Base-by-base conservation (phyloP, 176 grass and related monocot species). In the Aegilops longissima region DNA sequence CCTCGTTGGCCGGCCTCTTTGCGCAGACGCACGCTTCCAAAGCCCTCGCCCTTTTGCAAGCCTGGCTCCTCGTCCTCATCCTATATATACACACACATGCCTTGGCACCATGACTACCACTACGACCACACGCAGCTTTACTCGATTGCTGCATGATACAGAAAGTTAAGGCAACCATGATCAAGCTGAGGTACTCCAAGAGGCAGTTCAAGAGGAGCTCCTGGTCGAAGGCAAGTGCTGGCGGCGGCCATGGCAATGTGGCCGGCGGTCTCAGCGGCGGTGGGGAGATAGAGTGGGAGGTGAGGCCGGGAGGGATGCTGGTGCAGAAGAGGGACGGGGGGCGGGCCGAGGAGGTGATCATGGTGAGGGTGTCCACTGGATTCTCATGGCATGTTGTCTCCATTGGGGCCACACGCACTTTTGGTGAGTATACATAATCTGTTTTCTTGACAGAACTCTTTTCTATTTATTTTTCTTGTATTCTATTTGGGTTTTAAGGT, bases 261-360 rank as follows among this genome's bases (percentile, higher is more conserved):
- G 49, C 77, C 9, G 62, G 40, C 35, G 23, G 72, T 59, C 30
- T 30, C 44, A 31, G 36, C 5, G 33, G 75, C 3, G 66, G 82
- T 3, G 71, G 72, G 54, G 87, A 99, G 79, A 99, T 99, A 39
- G 85, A 94, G 76, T 99, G 97, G 92, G 97, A 99, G 88, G 31
- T 99, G 86, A 84, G 94, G 73, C 97, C 94, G 0, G 97, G 94
- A 77, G 97, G 97, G 29, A 99, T 99, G 97, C 94, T 99, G 67
- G 97, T 99, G 82, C 94, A 96, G 92, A 99, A 99, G 90, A 96
- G 97, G 58, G 89, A 83, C 12, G 85, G 87, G 29, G 91, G 81
- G 58, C 80, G 80, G 2, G 80, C 29, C 12, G 87, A 90, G 70
- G 97, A 93, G 83, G 66, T 92, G 75, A 90, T 99, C 80, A 24